These are phyloP conservation scores for Hypoxylon sp. DNA, from an alignment of 2,329 filamentous ascomycete species.

Conservation along the genomic window DNA sequence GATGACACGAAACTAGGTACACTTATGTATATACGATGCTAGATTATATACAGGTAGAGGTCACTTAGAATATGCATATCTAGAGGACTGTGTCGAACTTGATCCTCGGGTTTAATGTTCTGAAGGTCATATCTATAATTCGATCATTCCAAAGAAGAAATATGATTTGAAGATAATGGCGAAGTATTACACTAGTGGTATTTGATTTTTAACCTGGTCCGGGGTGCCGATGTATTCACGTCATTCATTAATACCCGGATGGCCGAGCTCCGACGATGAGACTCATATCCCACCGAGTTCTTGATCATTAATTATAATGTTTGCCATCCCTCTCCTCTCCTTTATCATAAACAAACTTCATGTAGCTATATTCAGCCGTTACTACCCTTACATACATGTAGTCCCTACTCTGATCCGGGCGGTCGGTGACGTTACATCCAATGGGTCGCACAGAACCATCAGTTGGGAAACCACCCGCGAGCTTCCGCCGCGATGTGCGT, in stretches of 20 bases:
- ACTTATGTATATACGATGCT: neutral
- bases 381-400: neutral
- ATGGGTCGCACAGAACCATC: constrained; percentile 55
- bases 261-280: constrained; percentile 4
- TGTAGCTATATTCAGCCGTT: neutral
- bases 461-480: constrained; percentile 49
- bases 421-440: neutral
- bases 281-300: constrained; percentile 9
- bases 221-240: constrained; percentile 2
- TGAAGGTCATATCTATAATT: too few species aligned
- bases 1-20: constrained; percentile 1
- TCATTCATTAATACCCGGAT: constrained; percentile 19
- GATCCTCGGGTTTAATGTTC: neutral
- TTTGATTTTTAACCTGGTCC: neutral
- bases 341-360: neutral
- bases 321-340: neutral
- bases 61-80: neutral
- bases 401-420: neutral
- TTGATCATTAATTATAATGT: neutral
- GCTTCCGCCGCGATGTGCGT: constrained; percentile 56
- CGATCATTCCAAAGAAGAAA: neutral
- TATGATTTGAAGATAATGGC: neutral
- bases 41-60: neutral
- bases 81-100: neutral
- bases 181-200: too few species aligned